phyloP scores from a whole-genome alignment of 805 yeast species.

The Teunomyces panamensis region DNA sequence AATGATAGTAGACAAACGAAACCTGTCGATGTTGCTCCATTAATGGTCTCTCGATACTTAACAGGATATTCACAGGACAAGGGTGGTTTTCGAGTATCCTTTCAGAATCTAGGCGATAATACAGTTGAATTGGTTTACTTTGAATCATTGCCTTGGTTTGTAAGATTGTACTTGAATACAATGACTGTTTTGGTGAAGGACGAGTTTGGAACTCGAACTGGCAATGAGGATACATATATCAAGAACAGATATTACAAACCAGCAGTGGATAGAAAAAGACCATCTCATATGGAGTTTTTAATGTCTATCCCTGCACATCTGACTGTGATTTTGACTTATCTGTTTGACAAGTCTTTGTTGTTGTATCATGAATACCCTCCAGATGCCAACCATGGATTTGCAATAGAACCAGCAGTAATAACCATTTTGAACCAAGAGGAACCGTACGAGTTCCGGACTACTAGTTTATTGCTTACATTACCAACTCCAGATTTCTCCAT shows the following conservation, averaged over 20 bases:
- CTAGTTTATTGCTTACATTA: conserved; percentile 79
- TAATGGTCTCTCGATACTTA: conserved; percentile 76
- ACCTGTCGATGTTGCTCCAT: conserved; percentile 51
- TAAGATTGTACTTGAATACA: conserved; percentile 78
- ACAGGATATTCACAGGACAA: conserved; percentile 90
- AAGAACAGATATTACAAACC: conserved; percentile 63
- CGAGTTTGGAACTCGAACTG: conserved; percentile 14
- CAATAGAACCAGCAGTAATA: conserved; percentile 85
- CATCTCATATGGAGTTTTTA: conserved; percentile 75
- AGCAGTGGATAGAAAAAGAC: conserved; percentile 74
- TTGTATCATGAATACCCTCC: conserved; percentile 96
- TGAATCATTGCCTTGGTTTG: conserved; percentile 91
- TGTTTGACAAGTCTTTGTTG: conserved; percentile 84
- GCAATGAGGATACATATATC: conserved; percentile 33
- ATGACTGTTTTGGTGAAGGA: conserved; percentile 39
- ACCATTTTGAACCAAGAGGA: conserved; percentile 40
- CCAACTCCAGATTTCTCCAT: conserved; percentile 98
- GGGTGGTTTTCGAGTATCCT: conserved; percentile 82
- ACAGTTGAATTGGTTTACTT: conserved; percentile 57
- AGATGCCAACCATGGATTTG: conserved; percentile 97
- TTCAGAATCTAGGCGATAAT: conserved; percentile 55
- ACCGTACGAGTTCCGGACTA: conserved; percentile 63
- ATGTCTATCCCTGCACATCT: conserved; percentile 63
- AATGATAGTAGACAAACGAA: conserved; percentile 43
- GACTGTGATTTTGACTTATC: conserved; percentile 61